Conservation (phyloP, 352 stramenopile species). For the Pythium folliculosum region DNA sequence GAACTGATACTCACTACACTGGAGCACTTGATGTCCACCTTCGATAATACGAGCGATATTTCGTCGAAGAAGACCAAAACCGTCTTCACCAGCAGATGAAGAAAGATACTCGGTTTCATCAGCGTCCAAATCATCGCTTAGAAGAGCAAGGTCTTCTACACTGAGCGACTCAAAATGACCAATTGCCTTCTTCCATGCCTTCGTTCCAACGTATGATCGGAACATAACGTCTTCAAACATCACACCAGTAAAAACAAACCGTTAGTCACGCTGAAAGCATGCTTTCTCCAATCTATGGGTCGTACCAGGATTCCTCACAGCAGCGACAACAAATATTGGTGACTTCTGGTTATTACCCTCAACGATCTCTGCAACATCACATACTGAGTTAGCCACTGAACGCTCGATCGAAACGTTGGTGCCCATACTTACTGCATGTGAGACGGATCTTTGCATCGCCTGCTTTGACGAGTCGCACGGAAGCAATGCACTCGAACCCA, state of each 20-base stretch:
- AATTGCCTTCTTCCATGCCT: constrained; percentile 84
- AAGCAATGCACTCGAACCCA: constrained; percentile 21
- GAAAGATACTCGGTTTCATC: constrained; percentile 45
- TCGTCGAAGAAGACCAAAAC: constrained; percentile 76
- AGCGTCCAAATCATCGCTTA: constrained; percentile 13
- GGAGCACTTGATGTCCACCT: constrained; percentile 62
- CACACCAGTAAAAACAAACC: not conserved
- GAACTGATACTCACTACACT: constrained; percentile 80
- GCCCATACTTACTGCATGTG: constrained; percentile 23
- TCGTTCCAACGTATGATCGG: constrained; percentile 72
- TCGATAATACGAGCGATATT: constrained; percentile 76
- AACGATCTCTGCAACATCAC: constrained; percentile 54
- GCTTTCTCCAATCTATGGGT: not conserved
- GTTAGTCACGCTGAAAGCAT: not conserved
- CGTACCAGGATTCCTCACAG: constrained; percentile 56
- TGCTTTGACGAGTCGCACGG: constrained; percentile 21
- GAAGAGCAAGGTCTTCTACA: constrained; percentile 41
- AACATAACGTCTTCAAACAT: constrained; percentile 61
- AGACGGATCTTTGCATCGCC: constrained; percentile 21
- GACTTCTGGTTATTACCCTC: constrained; percentile 79
- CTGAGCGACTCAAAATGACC: constrained; percentile 68
- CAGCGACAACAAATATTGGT: constrained; percentile 75
- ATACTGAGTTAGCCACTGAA: not conserved
- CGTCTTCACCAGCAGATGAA: constrained; percentile 62
- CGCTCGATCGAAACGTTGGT: not conserved